Conservation (phyloP, 176 grass and related monocot genomes). For the Tillandsia fasciculata region DNA sequence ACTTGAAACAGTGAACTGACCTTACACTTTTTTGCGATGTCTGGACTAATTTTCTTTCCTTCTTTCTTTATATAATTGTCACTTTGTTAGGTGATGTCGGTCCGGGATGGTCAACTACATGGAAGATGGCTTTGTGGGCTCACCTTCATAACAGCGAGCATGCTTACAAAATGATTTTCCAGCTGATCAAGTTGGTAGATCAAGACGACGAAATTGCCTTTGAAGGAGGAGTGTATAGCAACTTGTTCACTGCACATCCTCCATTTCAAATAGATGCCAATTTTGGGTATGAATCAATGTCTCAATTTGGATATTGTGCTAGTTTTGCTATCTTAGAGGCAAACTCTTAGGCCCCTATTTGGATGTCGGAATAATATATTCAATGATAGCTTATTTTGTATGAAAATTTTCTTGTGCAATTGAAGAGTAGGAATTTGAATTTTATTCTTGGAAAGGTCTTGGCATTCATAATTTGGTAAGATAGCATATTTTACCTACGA, state of each 20-base stretch:
- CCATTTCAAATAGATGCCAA: constrained; percentile 99
- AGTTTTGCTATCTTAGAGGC: background rate
- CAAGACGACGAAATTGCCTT: constrained; percentile 44
- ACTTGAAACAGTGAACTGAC: too few relatives aligned
- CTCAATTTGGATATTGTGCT: background rate
- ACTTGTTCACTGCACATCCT: constrained; percentile 84
- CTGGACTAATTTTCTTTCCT: background rate
- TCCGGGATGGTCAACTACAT: constrained; percentile 91
- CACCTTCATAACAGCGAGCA: constrained; percentile 66
- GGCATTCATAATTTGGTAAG: too few relatives aligned
- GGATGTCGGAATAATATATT: too few relatives aligned
- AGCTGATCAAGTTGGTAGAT: constrained; percentile 72
- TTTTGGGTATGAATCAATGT: constrained; percentile 51
- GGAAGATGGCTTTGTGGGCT: constrained; percentile 96
- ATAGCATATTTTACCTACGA: too few relatives aligned
- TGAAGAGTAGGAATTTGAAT: too few relatives aligned
- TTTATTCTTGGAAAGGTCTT: too few relatives aligned
- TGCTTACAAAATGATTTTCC: constrained; percentile 79
- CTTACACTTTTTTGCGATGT: background rate
- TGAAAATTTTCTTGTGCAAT: too few relatives aligned
- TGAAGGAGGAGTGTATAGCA: constrained; percentile 97
- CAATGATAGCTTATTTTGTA: too few relatives aligned
- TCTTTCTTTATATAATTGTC: background rate
- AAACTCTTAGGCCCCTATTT: background rate
- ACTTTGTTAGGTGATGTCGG: constrained; percentile 56